Conservation (phyloP, 1,284 basidiomycete species). For the Heliocybe sulcata region DNA sequence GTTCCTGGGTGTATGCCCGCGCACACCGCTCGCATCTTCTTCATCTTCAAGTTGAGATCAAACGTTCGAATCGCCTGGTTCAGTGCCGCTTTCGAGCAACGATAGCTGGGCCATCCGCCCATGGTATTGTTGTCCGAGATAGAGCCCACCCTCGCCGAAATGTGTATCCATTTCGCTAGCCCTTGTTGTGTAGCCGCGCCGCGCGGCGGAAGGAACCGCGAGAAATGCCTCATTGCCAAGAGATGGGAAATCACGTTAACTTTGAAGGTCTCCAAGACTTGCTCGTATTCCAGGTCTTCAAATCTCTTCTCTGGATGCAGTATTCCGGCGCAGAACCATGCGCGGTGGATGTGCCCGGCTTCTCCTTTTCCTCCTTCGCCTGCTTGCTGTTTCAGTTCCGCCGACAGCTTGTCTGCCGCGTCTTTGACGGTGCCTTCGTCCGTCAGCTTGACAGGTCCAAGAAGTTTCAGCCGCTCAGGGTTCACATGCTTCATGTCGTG, state of each 20-base stretch:
- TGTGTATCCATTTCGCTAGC: slow-evolving; percentile 50
- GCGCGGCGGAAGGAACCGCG: slow-evolving; percentile 40
- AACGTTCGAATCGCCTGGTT: slow-evolving; percentile 70
- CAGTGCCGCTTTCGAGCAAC: slow-evolving; percentile 68
- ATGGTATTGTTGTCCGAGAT: slow-evolving; percentile 48
- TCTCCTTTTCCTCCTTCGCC: slow-evolving; percentile 8
- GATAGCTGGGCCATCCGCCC: slow-evolving; percentile 72
- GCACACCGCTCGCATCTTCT: slow-evolving; percentile 45
- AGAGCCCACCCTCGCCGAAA: slow-evolving; percentile 57
- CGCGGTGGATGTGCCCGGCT: slow-evolving; percentile 39
- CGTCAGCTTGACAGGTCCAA: slow-evolving; percentile 38
- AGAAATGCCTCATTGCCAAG: slow-evolving; percentile 56
- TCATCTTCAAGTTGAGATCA: slow-evolving; percentile 53
- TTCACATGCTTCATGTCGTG: slow-evolving; percentile 30
- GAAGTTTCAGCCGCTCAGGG: slow-evolving; percentile 35
- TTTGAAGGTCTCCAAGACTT: slow-evolving; percentile 41
- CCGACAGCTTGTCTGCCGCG: slow-evolving; percentile 35
- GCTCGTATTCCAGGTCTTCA: slow-evolving; percentile 37
- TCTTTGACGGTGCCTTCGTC: slow-evolving; percentile 42
- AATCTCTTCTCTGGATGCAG: slow-evolving; percentile 53
- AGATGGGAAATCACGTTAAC: slow-evolving; percentile 57
- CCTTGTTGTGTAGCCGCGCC: slow-evolving; percentile 8
- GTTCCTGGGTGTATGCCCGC: slow-evolving; percentile 58
- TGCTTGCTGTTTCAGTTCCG: slow-evolving; percentile 20
- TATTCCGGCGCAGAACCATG: slow-evolving; percentile 49